Conservation (phyloP, 257 asterid genomes). For the Linderniella brevidens region DNA sequence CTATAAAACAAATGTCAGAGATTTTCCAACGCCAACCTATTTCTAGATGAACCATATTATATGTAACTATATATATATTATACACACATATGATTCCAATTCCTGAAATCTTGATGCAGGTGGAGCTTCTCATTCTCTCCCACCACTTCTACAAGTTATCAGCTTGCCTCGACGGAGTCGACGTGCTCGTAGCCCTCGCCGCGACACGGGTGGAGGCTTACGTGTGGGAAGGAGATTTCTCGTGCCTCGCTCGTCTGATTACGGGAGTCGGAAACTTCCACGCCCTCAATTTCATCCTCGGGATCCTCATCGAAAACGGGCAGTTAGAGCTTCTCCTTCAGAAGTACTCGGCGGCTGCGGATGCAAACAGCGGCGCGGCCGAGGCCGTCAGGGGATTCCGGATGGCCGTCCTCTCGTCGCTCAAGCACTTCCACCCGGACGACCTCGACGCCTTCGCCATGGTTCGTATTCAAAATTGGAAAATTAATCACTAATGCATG, state of each 20-base stretch:
- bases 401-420: conserved; percentile 93
- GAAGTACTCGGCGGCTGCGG: conserved; percentile 83
- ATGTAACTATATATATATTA: too few relatives aligned
- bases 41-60: too few relatives aligned
- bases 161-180: conserved; percentile 95
- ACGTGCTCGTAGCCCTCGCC: conserved; percentile 97
- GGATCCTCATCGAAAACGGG: conserved; percentile 85
- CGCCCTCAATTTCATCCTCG: conserved; percentile 84
- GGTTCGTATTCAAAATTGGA: conserved; percentile 26
- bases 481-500: too few relatives aligned
- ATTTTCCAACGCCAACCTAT: too few relatives aligned
- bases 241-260: conserved; percentile 93
- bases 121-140: conserved; percentile 90
- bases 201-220: conserved; percentile 93
- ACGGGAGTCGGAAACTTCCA: conserved; percentile 97
- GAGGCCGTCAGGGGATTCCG: conserved; percentile 90
- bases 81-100: too few relatives aligned
- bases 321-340: conserved; percentile 94
- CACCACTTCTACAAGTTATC: conserved; percentile 98
- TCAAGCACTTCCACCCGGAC: conserved; percentile 73
- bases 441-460: conserved; percentile 85
- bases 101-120: conserved; percentile 28
- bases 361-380: conserved; percentile 59
- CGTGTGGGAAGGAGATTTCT: conserved; percentile 88
- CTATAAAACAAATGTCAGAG: too few relatives aligned